Percentiles rank a stretch among this genome's conserved stretches.
Conservation (phyloP, 129 eudicot genomes). For the Lonicera japonica region DNA sequence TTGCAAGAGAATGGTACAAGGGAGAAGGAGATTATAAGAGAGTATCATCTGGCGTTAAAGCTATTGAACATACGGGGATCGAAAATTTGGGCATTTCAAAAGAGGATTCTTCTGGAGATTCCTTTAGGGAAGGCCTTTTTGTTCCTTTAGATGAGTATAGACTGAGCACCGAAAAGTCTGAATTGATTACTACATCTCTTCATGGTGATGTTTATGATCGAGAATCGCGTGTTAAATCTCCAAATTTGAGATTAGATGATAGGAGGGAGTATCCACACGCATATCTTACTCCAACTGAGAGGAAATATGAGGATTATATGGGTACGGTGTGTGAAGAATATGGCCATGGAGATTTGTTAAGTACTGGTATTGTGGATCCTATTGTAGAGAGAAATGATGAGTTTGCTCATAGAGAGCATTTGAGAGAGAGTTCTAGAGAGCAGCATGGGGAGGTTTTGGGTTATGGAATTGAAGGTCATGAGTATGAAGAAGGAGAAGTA, state of each 20-base stretch:
- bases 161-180: neutral
- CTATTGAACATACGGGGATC: constrained; percentile 4
- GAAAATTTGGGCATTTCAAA: neutral
- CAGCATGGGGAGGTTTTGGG: too few relatives aligned
- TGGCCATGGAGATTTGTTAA: constrained; percentile 3
- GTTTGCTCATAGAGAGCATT: constrained; percentile 7
- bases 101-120: constrained; percentile 14
- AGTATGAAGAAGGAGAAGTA: too few relatives aligned
- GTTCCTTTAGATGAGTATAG: neutral
- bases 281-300: constrained; percentile 6
- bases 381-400: constrained; percentile 1
- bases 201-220: constrained; percentile 2
- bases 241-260: neutral
- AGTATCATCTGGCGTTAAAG: constrained; percentile 1
- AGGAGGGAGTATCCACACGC: constrained; percentile 5
- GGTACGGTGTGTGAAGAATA: constrained; percentile 11
- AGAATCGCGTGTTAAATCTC: constrained; percentile 1
- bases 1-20: neutral
- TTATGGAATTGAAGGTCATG: too few relatives aligned
- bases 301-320: constrained; percentile 4
- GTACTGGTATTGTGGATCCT: constrained; percentile 3
- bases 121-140: too few relatives aligned
- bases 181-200: constrained; percentile 11
- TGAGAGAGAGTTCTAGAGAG: neutral
- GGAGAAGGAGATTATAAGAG: neutral